Percentiles rank a stretch among this genome's conserved stretches.
Conservation (phyloP, 345 rosid genomes). For the Aquilaria yunnanensis region DNA sequence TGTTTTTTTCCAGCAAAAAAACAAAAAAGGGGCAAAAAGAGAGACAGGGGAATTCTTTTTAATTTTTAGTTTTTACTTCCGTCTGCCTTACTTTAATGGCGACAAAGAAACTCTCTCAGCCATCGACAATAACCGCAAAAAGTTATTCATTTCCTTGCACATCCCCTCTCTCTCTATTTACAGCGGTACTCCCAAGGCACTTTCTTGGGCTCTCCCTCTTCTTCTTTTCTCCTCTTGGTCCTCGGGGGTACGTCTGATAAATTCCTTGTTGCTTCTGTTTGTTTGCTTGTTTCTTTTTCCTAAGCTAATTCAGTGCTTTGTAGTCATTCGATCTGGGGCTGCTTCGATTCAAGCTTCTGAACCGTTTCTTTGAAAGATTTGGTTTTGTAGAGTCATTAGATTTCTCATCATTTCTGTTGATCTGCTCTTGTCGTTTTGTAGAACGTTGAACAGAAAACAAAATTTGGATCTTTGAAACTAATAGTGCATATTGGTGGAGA, state of each 20-base stretch:
- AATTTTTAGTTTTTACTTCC: background rate
- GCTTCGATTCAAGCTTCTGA: no score
- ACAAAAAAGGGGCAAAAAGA: background rate
- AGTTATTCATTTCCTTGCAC: conserved; percentile 3
- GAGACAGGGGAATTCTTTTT: background rate
- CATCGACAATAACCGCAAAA: conserved; percentile 8
- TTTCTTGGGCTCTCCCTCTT: background rate
- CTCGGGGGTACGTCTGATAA: no score
- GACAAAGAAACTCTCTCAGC: conserved; percentile 7
- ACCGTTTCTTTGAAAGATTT: no score
- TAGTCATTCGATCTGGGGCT: no score
- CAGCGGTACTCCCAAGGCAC: conserved; percentile 5
- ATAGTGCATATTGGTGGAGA: no score
- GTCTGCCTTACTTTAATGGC: conserved; percentile 8
- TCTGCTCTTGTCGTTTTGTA: no score
- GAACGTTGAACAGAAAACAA: no score
- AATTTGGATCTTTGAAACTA: no score
- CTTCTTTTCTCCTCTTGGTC: background rate
- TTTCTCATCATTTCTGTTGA: no score
- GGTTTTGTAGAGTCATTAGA: no score
- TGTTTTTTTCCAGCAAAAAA: background rate
- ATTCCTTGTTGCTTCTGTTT: background rate
- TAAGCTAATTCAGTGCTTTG: background rate
- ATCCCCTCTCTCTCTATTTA: conserved; percentile 4
- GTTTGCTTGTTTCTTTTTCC: background rate